Evolutionary conservation across 2,329 filamentous ascomycete species (phyloP).

Genomic region (Pseudocercospora eumusae): DNA sequence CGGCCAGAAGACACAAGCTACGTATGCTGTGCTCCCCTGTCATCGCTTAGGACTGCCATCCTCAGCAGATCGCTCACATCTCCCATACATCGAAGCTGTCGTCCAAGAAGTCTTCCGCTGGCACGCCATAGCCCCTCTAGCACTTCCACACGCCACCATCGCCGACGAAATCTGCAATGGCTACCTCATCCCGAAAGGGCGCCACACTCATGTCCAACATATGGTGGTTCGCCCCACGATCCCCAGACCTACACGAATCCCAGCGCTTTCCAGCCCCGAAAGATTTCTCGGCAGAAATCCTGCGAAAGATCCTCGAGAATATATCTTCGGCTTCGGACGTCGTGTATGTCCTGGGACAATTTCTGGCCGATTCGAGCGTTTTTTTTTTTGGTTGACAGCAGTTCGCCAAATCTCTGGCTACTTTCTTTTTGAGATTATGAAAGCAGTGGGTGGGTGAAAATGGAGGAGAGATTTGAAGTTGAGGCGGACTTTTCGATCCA

Average conservation of each 20-base stretch:
- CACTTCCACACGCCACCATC: constrained; percentile 45
- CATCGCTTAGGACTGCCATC: constrained; percentile 25
- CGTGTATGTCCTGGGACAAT: constrained; percentile 23
- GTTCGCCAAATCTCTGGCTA: constrained; percentile 18
- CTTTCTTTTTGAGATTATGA: constrained; percentile 17
- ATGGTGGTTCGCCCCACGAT: constrained; percentile 43
- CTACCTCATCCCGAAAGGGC: constrained; percentile 45
- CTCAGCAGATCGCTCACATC: constrained; percentile 33
- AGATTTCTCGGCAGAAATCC: constrained; percentile 25
- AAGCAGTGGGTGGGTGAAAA: constrained; percentile 6
- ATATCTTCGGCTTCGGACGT: constrained; percentile 26
- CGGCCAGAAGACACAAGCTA: too few relatives aligned
- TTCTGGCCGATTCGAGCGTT: constrained; percentile 20
- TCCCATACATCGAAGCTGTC: constrained; percentile 39
- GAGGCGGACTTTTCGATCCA: constrained; percentile 14
- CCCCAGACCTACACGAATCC: constrained; percentile 26
- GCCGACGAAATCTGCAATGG: constrained; percentile 44
- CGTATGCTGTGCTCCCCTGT: too few relatives aligned
- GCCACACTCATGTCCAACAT: constrained; percentile 43
- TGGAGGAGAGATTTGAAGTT: constrained; percentile 15
- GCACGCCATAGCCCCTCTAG: constrained; percentile 36
- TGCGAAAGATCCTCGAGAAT: constrained; percentile 22
- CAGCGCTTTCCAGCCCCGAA: constrained; percentile 38
- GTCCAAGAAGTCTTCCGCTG: constrained; percentile 42
- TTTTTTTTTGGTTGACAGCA: constrained; percentile 22